Base-by-base conservation (phyloP, 2,329 filamentous ascomycete genomes). In the Exophiala phaeomuriformis region DNA sequence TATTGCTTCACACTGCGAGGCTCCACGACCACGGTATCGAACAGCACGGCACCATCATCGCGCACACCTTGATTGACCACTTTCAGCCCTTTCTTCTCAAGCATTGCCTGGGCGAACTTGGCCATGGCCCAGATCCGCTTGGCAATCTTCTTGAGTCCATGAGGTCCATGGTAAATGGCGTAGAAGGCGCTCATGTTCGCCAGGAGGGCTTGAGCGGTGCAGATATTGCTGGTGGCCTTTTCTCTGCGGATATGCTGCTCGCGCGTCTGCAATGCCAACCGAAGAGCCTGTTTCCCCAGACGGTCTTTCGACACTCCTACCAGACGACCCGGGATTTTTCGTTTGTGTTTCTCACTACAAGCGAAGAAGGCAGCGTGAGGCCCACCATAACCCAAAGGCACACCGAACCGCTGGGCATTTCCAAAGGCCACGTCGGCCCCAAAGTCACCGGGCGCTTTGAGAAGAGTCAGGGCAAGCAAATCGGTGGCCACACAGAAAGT, bases 321-420 rank as follows among this genome's bases (percentile, higher is more conserved):
- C 31, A 96, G 74, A 62, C 91, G 86, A 41, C 90, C 91, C 3
- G 91, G 91, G 59, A 96, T 91, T 74, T 94, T 95, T 56, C 91
- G 81, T 81, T 96, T 96, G 74, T 91, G 83, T 71, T 91, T 88
- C 47, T 96, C 90, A 51, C 82, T 82, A 51, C 90, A 90, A 19
- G 91, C 88, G 68, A 97, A 96, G 79, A 97, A 97, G 12, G 90
- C 91, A 29, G 91, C 91, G 66, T 96, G 91, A n/a, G 91, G 91
- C 19, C 91, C 91, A 65, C 91, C 91, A 64, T 85, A 94, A 47
- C 91, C 91, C 67, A 96, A 82, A 1, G 91, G 90, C 8, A 97
- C 88, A 69, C 91, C 91, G 57, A 96, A 86, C 54, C 91, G 79
- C 74, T 97, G 91, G 10, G 91, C 84, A 66, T 85, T 95, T 61